These are phyloP conservation scores for Pseudozyma pruni DNA, from an alignment of 1,284 basidiomycete genomes.

Conservation along the genomic window DNA sequence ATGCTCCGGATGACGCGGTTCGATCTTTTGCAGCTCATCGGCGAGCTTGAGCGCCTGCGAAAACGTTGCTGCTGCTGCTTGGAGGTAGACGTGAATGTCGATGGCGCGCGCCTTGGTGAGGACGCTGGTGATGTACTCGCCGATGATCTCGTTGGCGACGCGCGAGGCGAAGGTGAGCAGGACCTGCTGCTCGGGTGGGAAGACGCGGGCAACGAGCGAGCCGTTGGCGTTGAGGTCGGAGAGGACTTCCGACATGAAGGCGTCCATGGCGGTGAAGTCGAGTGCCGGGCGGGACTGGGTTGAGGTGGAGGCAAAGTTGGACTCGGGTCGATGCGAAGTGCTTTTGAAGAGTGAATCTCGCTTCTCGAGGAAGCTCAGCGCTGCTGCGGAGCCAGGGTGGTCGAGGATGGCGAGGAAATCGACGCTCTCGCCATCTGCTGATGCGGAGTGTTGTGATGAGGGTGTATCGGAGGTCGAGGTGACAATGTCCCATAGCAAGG, in stretches of 20 bases:
- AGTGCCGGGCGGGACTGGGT: conserved; percentile 69
- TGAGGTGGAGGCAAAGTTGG: conserved; percentile 71
- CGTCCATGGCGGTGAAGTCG: conserved; percentile 92
- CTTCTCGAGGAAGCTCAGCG: conserved; percentile 84
- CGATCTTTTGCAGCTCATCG: conserved; percentile 70
- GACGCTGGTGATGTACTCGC: conserved; percentile 83
- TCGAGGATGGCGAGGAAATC: conserved; percentile 77
- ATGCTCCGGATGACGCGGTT: conserved; percentile 41
- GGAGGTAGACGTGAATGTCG: conserved; percentile 79
- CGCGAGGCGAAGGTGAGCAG: conserved; percentile 80
- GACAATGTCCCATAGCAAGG: conserved; percentile 31
- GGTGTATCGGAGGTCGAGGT: conserved; percentile 16
- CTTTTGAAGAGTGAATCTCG: conserved; percentile 88
- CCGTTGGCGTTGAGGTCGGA: conserved; percentile 78
- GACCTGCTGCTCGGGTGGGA: conserved; percentile 80
- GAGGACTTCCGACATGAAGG: conserved; percentile 81
- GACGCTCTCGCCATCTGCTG: conserved; percentile 80
- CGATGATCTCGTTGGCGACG: conserved; percentile 77
- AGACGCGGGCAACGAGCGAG: conserved; percentile 81
- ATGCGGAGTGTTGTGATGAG: conserved; percentile 46
- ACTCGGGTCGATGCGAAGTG: conserved; percentile 77
- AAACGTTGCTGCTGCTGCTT: conserved; percentile 88
- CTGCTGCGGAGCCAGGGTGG: conserved; percentile 32
- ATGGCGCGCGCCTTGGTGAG: conserved; percentile 81
- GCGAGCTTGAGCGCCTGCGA: conserved; percentile 87